A percentile compares a stretch with the other conserved stretches of the same genome.
Conservation (phyloP, 1,284 basidiomycete species). For the Lignosus rhinocerotis region DNA sequence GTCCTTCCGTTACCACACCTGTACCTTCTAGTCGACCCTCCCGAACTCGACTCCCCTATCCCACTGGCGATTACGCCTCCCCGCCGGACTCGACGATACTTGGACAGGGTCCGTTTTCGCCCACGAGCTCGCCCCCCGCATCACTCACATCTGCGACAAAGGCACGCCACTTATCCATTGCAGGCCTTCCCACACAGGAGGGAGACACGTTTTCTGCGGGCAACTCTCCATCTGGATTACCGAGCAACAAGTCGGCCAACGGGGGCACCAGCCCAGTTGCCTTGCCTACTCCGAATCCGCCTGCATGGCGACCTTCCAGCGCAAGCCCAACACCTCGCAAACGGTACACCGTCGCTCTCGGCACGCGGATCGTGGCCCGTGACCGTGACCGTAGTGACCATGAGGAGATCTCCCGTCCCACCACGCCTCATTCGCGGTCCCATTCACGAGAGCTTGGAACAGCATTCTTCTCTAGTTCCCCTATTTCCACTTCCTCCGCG, state of each 20-base stretch:
- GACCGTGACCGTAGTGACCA: slow-evolving; percentile 34
- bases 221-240: slow-evolving; percentile 29
- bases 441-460: slow-evolving; percentile 37
- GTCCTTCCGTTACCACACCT: slow-evolving; percentile 56
- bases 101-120: slow-evolving; percentile 52
- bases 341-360: slow-evolving; percentile 79
- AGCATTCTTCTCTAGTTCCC: slow-evolving; percentile 45
- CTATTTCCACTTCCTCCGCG: slow-evolving; percentile 34
- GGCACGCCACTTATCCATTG: slow-evolving; percentile 31
- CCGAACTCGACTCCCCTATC: slow-evolving; percentile 51
- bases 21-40: slow-evolving; percentile 39
- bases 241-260: slow-evolving; percentile 24
- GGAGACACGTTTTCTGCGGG: slow-evolving; percentile 19
- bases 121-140: slow-evolving; percentile 60
- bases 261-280: slow-evolving; percentile 27
- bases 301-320: slow-evolving; percentile 41
- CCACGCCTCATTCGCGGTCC: slow-evolving; percentile 26
- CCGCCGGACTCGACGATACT: slow-evolving; percentile 44
- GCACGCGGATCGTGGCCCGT: slow-evolving; percentile 59
- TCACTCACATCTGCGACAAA: slow-evolving; percentile 37
- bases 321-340: slow-evolving; percentile 76
- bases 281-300: slow-evolving; percentile 38
- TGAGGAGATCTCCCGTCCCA: slow-evolving; percentile 21
- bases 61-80: slow-evolving; percentile 76
- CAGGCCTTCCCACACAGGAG: slow-evolving; percentile 30